These are phyloP conservation scores for Zarea fungicola DNA, from an alignment of 2,329 filamentous ascomycete species.

Conservation along the genomic window DNA sequence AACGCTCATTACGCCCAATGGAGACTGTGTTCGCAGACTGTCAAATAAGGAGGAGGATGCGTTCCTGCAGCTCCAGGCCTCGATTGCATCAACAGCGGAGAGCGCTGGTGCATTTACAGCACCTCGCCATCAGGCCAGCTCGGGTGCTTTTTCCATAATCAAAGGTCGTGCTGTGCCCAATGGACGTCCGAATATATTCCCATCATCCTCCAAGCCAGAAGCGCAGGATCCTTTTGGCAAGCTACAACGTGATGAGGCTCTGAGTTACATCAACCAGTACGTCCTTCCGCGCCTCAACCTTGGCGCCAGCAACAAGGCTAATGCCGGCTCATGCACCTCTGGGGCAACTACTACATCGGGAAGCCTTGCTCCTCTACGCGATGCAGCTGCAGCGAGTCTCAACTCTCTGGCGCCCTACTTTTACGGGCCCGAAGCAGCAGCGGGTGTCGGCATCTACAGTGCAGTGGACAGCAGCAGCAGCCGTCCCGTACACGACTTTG, in stretches of 20 bases:
- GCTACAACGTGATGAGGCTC: constrained; percentile 61
- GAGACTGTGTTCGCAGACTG: constrained; percentile 70
- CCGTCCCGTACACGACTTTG: constrained; percentile 30
- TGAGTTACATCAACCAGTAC: constrained; percentile 65
- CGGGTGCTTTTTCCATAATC: constrained; percentile 56
- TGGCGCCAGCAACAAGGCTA: constrained; percentile 41
- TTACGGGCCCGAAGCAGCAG: constrained; percentile 42
- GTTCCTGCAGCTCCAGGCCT: constrained; percentile 63
- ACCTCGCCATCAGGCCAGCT: constrained; percentile 47
- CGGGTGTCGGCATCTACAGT: constrained; percentile 40
- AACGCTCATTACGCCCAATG: constrained; percentile 69
- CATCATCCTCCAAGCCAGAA: constrained; percentile 40
- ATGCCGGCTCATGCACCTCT: constrained; percentile 27
- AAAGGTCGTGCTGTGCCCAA: constrained; percentile 62
- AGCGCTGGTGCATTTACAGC: constrained; percentile 53
- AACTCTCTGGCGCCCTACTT: constrained; percentile 54
- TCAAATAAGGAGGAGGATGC: constrained; percentile 62
- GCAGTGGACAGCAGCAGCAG: constrained; percentile 27
- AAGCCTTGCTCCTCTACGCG: constrained; percentile 31
- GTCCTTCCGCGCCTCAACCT: constrained; percentile 56
- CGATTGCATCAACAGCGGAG: constrained; percentile 44
- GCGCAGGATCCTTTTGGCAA: constrained; percentile 56
- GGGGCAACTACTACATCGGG: constrained; percentile 27
- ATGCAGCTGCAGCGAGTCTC: constrained; percentile 45
- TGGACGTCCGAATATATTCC: constrained; percentile 58